Evolutionary conservation across 163 green algal genomes (phyloP).

Genomic region (Scenedesmus sp.): DNA sequence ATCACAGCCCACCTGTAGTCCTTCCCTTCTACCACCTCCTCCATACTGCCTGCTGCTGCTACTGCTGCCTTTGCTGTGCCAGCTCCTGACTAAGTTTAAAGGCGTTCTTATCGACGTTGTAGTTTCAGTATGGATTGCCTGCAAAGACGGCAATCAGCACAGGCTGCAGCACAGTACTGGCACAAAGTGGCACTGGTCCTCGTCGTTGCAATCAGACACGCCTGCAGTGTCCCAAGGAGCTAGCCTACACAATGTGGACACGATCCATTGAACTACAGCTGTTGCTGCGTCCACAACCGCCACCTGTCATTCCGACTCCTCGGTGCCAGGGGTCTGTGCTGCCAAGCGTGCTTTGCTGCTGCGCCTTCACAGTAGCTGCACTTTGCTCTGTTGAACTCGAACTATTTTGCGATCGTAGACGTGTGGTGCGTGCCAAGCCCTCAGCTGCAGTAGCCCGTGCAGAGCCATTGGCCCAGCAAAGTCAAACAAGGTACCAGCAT

Average conservation of each 20-base stretch:
- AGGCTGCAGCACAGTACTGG: not conserved
- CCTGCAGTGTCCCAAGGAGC: not conserved
- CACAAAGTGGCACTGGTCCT: not conserved
- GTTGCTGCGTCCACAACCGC: not conserved
- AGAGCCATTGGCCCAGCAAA: constrained; percentile 24
- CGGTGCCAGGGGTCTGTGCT: not conserved
- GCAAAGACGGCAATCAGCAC: not conserved
- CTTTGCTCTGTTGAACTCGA: not conserved
- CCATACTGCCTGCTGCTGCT: constrained; percentile 57
- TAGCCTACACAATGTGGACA: not conserved
- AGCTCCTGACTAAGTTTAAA: not conserved
- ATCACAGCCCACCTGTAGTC: constrained; percentile 68
- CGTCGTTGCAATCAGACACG: not conserved
- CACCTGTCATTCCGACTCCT: constrained; percentile 11
- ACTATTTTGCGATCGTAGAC: not conserved
- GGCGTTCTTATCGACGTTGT: not conserved
- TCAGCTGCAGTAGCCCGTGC: not conserved
- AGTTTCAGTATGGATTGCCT: not conserved
- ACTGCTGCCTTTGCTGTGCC: not conserved
- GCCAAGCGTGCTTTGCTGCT: not conserved
- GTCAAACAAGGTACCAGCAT: constrained; percentile 14
- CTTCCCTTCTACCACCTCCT: constrained; percentile 84
- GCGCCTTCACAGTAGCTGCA: not conserved
- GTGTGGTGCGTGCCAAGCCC: not conserved
- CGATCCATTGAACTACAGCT: not conserved